Evolutionary conservation across 2,329 filamentous ascomycete genomes (phyloP).

Genomic region (Fusarium pseudonygamai): DNA sequence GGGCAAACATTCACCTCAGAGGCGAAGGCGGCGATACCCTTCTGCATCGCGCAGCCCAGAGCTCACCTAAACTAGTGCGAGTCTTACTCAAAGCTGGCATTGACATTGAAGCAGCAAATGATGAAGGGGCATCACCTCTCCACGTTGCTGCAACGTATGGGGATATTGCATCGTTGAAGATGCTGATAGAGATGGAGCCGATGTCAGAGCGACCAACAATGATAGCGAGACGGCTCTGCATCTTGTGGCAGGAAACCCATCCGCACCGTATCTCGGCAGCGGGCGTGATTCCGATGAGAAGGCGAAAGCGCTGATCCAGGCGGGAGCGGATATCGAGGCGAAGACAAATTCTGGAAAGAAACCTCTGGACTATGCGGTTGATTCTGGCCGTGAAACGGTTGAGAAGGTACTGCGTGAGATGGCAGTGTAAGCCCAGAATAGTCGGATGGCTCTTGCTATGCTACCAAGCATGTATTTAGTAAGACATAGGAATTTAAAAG

Average conservation of each 20-base stretch:
- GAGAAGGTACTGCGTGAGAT: too few species aligned
- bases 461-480: too few species aligned
- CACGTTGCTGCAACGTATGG: background rate
- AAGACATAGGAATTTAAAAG: too few species aligned
- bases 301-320: background rate
- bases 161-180: background rate
- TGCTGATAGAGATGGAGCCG: background rate
- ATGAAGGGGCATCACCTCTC: background rate
- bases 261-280: fast-evolving
- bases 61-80: background rate
- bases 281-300: background rate
- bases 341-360: background rate
- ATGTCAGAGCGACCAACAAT: background rate
- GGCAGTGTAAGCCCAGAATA: too few species aligned
- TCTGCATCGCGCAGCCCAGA: background rate
- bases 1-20: fast-evolving
- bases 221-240: background rate
- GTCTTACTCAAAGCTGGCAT: background rate
- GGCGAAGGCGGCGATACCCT: background rate
- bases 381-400: too few species aligned
- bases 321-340: background rate
- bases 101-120: background rate
- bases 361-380: background rate
- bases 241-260: background rate
- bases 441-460: too few species aligned